Evolutionary conservation across 1,139 yeast genomes (phyloP).

Genomic region (Yamadazyma oceani): DNA sequence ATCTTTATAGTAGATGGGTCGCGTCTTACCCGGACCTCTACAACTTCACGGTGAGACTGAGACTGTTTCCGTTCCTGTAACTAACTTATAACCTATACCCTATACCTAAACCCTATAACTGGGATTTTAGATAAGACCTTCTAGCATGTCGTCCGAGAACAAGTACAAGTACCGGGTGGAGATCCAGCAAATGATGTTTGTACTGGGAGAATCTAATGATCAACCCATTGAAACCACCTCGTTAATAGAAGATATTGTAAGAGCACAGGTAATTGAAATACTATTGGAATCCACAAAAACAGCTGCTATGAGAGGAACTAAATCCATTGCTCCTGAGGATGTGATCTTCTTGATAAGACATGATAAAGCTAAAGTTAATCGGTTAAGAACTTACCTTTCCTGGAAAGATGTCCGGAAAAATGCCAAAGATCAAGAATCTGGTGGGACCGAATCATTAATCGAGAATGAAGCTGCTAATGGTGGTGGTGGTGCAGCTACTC

Average conservation of each 20-base stretch:
- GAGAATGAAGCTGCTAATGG: constrained; percentile 40
- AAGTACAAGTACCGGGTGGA: constrained; percentile 80
- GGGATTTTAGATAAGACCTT: no score
- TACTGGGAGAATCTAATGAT: constrained; percentile 90
- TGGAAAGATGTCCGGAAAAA: constrained; percentile 98
- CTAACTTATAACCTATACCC: neutral
- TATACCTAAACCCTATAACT: neutral
- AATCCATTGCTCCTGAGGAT: constrained; percentile 88
- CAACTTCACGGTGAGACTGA: neutral
- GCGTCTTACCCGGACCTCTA: constrained; percentile 8
- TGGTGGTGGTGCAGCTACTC: constrained; percentile 23
- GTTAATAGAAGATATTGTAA: constrained; percentile 88
- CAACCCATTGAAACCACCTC: constrained; percentile 92
- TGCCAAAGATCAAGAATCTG: constrained; percentile 92
- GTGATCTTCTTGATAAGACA: constrained; percentile 89
- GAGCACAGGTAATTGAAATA: constrained; percentile 92
- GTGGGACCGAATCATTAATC: constrained; percentile 61
- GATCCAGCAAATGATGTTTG: constrained; percentile 99
- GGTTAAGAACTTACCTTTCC: constrained; percentile 84
- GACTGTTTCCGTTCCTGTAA: neutral
- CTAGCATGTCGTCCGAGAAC: constrained; percentile 26
- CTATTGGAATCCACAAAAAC: constrained; percentile 76
- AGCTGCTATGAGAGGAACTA: constrained; percentile 79
- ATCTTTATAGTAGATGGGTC: constrained; percentile 9
- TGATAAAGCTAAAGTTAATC: constrained; percentile 90